These are phyloP conservation scores for Auxenochlorella pyrenoidosa DNA, from an alignment of 139 green algal species.

Conservation along the genomic window DNA sequence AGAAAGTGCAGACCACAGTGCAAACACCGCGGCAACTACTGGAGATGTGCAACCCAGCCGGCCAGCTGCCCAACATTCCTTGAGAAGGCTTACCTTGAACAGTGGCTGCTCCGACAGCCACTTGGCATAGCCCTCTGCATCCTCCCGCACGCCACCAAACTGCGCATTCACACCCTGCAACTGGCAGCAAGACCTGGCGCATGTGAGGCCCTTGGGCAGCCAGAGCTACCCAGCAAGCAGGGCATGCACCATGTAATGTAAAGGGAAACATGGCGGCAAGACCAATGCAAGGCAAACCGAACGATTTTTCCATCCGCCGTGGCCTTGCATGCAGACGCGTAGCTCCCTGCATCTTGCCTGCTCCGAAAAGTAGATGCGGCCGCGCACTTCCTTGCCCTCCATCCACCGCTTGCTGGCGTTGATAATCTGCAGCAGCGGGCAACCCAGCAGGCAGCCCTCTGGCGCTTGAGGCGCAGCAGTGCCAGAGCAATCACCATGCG, in stretches of 20 bases:
- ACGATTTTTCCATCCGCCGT: background rate
- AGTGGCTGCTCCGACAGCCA: conserved; percentile 74
- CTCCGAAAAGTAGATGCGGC: conserved; percentile 95
- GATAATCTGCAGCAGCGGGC: conserved; percentile 33
- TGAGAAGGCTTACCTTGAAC: conserved; percentile 50
- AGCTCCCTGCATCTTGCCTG: no score
- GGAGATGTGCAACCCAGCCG: no score
- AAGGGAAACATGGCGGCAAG: no score
- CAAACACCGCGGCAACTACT: no score
- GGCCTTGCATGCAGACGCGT: no score
- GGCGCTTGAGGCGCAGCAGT: background rate
- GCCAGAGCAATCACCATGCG: background rate
- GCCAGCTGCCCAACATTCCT: no score
- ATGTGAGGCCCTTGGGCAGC: no score
- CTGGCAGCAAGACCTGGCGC: background rate
- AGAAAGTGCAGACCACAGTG: no score
- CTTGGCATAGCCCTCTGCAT: conserved; percentile 77
- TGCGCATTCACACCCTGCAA: conserved; percentile 88
- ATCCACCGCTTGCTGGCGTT: conserved; percentile 60
- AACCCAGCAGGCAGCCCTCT: background rate
- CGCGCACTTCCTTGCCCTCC: conserved; percentile 68
- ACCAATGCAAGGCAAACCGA: background rate
- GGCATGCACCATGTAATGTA: no score
- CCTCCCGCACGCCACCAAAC: conserved; percentile 69
- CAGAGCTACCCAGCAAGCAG: no score